Evolutionary conservation across 2,329 filamentous ascomycete genomes (phyloP).

Genomic region (Didymellaceae sp.): DNA sequence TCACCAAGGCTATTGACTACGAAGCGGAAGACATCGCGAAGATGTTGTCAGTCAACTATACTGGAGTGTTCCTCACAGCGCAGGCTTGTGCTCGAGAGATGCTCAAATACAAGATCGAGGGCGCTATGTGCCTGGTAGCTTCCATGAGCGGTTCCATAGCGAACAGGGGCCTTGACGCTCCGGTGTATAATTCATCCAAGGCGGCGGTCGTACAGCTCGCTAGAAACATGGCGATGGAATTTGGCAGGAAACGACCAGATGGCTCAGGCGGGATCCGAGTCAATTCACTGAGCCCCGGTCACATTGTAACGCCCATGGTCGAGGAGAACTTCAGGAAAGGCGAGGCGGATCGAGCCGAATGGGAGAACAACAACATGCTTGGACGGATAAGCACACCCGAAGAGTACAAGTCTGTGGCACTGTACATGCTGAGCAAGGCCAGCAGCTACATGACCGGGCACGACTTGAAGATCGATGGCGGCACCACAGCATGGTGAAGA

Average conservation of each 20-base stretch:
- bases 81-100: constrained; percentile 67
- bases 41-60: constrained; percentile 67
- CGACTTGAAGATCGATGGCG: constrained; percentile 45
- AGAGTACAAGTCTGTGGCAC: constrained; percentile 43
- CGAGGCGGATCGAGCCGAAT: constrained; percentile 68
- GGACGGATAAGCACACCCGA: constrained; percentile 48
- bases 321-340: constrained; percentile 74
- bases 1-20: constrained; percentile 81
- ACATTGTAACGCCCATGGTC: constrained; percentile 83
- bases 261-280: constrained; percentile 74
- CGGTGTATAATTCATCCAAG: constrained; percentile 78
- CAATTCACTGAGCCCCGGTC: constrained; percentile 79
- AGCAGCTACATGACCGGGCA: constrained; percentile 48
- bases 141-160: constrained; percentile 67
- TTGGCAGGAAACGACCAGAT: constrained; percentile 52
- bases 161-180: constrained; percentile 66
- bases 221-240: constrained; percentile 73
- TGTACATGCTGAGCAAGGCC: constrained; percentile 45
- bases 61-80: constrained; percentile 66
- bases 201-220: constrained; percentile 74
- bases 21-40: constrained; percentile 61
- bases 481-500: constrained; percentile 43
- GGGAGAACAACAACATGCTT: constrained; percentile 86
- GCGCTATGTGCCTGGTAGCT: constrained; percentile 66
- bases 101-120: constrained; percentile 62